Base-by-base conservation (phyloP, 257 asterid genomes). In the Lantana camara region DNA sequence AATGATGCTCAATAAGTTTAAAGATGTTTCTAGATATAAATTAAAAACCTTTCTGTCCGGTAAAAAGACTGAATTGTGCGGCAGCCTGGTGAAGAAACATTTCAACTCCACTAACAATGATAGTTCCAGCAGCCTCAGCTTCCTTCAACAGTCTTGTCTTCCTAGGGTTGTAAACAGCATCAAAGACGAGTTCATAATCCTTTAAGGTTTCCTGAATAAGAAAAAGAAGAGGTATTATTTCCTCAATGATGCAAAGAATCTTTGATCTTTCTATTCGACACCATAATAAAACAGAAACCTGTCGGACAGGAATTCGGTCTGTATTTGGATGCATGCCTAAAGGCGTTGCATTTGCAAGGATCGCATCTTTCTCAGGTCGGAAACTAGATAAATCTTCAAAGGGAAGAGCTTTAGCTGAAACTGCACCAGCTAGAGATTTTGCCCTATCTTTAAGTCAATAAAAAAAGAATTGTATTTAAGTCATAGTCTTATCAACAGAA, bases 261-360 rank as follows among this genome's bases (percentile, higher is more conserved):
- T 52, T 61, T 1, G 2, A 57, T 46, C 27, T n/a, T 13, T 1
- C 13, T 37, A 37, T 41, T 2, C 12, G 22, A 12, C 32, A 7
- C 3, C 35, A 37, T 49, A 52, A 20, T 32, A 7, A 54, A 44
- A 24, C 22, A 34, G 17, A 27, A 22, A 73, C 77, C 77, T 83
- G 63, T 1, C 72, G 55, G 57, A 85, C 82, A 14, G 90, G 90
- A 45, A 85, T 80, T 46, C 85, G 70, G 8, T 80, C 75, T 34
- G 42, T 72, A 21, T 82, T 77, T 12, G 93, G 93, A 74, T 85
- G 76, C 93, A 85, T 85, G 78, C 89, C 93, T 45, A 85, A 15
- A 57, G 93, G 93, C 4, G 93, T 85, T 17, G 93, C 93, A 70
- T 85, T 85, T 56, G 89, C 89, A 37, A 85, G 87, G 63, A 85